These are phyloP conservation scores for Orychophragmus violaceus DNA, from an alignment of 345 rosid genomes.

Conservation along the genomic window DNA sequence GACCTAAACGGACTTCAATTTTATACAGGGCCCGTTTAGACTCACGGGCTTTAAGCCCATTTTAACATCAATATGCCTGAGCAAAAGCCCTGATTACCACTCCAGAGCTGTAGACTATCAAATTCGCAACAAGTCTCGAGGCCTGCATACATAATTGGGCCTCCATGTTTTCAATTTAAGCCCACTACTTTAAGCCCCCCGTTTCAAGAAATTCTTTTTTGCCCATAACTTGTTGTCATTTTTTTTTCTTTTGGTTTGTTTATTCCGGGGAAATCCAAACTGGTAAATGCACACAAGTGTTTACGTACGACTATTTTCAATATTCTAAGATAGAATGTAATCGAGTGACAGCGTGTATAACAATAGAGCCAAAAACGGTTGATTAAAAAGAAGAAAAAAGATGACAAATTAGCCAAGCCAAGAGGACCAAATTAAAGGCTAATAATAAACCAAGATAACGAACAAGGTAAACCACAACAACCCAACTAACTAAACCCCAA, in stretches of 20 bases:
- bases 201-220: not conserved
- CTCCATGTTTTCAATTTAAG: not conserved
- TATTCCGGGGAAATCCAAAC: not conserved
- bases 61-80: too few relatives aligned
- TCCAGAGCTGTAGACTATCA: conserved; percentile 66
- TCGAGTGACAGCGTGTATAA: not conserved
- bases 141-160: conserved; percentile 45
- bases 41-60: too few relatives aligned
- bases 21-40: too few relatives aligned
- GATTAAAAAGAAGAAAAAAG: not conserved
- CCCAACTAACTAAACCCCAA: not conserved
- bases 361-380: conserved; percentile 8
- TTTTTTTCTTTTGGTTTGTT: not conserved
- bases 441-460: not conserved
- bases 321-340: not conserved
- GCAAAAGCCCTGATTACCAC: conserved; percentile 53
- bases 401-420: not conserved
- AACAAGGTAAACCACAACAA: not conserved
- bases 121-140: conserved; percentile 53
- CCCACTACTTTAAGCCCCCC: not conserved
- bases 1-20: too few relatives aligned
- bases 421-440: not conserved
- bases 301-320: too few relatives aligned
- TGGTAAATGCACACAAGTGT: not conserved
- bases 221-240: not conserved